Evolutionary conservation across 768 basidiomycete species (phyloP).

Genomic region (Tricholoma furcatifolium): DNA sequence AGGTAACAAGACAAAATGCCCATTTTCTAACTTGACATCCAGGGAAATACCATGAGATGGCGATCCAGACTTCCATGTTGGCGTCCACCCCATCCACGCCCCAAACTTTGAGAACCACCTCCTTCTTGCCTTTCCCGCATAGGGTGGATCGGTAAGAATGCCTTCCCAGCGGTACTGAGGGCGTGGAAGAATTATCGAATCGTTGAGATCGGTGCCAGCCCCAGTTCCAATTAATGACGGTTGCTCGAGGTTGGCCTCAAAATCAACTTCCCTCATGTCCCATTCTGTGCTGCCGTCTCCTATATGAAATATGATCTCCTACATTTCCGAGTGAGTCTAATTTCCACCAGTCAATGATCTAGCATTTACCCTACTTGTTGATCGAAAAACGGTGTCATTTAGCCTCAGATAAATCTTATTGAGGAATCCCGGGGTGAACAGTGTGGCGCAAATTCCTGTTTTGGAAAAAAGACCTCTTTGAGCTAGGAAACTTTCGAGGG

Average conservation of each 20-base stretch:
- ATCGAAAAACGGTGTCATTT: slow-evolving; percentile 63
- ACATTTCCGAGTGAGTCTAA: background rate
- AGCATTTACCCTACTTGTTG: slow-evolving; percentile 47
- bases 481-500: slow-evolving; percentile 60
- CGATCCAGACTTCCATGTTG: slow-evolving; percentile 53
- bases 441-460: slow-evolving; percentile 40
- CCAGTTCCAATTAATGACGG: slow-evolving; percentile 64
- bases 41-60: slow-evolving; percentile 57
- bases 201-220: slow-evolving; percentile 72
- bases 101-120: slow-evolving; percentile 53
- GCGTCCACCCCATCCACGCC: slow-evolving; percentile 69
- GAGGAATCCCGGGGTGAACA: slow-evolving; percentile 63
- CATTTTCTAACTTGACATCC: slow-evolving; percentile 56
- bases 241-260: slow-evolving; percentile 42
- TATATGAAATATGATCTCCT: slow-evolving; percentile 67
- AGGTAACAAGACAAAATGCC: slow-evolving; percentile 50
- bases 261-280: slow-evolving; percentile 65
- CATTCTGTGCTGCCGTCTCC: slow-evolving; percentile 50
- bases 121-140: slow-evolving; percentile 31
- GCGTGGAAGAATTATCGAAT: slow-evolving; percentile 55
- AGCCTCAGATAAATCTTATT: slow-evolving; percentile 73
- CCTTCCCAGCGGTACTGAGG: slow-evolving; percentile 72
- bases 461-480: slow-evolving; percentile 59
- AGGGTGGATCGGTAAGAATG: slow-evolving; percentile 54
- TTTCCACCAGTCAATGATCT: background rate